phyloP scores from a whole-genome alignment of 257 asterid species.

The Solanum piurae region DNA sequence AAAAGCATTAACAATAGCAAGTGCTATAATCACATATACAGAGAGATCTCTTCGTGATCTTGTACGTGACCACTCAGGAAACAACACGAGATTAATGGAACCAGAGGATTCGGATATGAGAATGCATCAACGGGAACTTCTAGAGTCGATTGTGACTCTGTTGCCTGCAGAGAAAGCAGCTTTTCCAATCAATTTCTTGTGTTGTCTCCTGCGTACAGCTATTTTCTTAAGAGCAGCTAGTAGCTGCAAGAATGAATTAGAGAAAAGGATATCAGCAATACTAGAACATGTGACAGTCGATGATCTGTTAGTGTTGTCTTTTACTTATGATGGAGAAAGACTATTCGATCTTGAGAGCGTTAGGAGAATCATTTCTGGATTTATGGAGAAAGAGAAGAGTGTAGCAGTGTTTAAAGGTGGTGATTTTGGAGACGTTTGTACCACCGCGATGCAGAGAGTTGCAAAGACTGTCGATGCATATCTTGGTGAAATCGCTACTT shows the following conservation, averaged over 20 bases:
- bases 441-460: constrained; percentile 57
- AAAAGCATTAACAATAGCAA: constrained; percentile 60
- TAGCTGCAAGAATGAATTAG: constrained; percentile 67
- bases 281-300: constrained; percentile 73
- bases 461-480: constrained; percentile 80
- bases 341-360: constrained; percentile 83
- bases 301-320: constrained; percentile 59
- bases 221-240: constrained; percentile 45
- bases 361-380: constrained; percentile 67
- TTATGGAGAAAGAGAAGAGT: constrained; percentile 72
- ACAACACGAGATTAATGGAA: constrained; percentile 20
- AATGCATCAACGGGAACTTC: constrained; percentile 46
- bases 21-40: constrained; percentile 76
- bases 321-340: constrained; percentile 73
- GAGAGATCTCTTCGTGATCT: constrained; percentile 69
- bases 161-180: constrained; percentile 62
- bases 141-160: constrained; percentile 56
- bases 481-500: constrained; percentile 70
- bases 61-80: constrained; percentile 72
- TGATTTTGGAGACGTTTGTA: constrained; percentile 48
- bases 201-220: constrained; percentile 79
- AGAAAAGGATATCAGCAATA: constrained; percentile 51
- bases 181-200: constrained; percentile 74
- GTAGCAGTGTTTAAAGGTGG: constrained; percentile 71
- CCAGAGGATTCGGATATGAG: constrained; percentile 28